Evolutionary conservation across 2,329 filamentous ascomycete species (phyloP).

Genomic region (Didymella exigua): DNA sequence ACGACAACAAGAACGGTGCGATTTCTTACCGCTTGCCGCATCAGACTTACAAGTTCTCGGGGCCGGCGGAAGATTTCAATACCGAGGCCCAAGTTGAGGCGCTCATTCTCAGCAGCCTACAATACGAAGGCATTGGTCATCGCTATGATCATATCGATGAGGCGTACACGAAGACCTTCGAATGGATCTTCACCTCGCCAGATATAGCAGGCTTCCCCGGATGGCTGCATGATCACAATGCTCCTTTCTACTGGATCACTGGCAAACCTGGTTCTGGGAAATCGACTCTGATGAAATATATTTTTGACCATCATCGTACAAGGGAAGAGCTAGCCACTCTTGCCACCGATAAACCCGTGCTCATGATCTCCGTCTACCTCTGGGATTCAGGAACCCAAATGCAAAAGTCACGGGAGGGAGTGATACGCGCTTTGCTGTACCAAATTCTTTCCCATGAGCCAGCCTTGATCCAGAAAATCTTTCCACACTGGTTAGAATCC

Average conservation of each 20-base stretch:
- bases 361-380: slow-evolving; percentile 4
- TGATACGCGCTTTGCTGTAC: slow-evolving; percentile 10
- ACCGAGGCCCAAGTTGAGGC: not conserved
- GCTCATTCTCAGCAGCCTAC: not conserved
- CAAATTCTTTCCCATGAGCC: not conserved
- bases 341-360: not conserved
- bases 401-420: slow-evolving; percentile 16
- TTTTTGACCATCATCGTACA: slow-evolving; percentile 8
- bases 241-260: slow-evolving; percentile 41
- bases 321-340: not conserved
- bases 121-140: slow-evolving; percentile 1
- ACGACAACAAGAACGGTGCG: too few species aligned
- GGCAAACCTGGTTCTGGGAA: slow-evolving; percentile 57
- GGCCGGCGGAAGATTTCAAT: too few species aligned
- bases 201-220: slow-evolving; percentile 1
- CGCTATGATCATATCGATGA: slow-evolving; percentile 14
- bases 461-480: not conserved
- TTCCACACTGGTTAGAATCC: not conserved
- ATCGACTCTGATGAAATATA: slow-evolving; percentile 51
- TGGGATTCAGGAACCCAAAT: slow-evolving; percentile 19
- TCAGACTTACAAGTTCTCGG: too few species aligned
- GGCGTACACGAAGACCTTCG: slow-evolving; percentile 12
- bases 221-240: slow-evolving; percentile 7
- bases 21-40: too few species aligned
- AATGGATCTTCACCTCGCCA: slow-evolving; percentile 9